Percentiles rank a stretch among this genome's conserved stretches.
Evolutionary conservation across 139 green algal species (phyloP).

Genomic region (Chlamydomonas sp.): DNA sequence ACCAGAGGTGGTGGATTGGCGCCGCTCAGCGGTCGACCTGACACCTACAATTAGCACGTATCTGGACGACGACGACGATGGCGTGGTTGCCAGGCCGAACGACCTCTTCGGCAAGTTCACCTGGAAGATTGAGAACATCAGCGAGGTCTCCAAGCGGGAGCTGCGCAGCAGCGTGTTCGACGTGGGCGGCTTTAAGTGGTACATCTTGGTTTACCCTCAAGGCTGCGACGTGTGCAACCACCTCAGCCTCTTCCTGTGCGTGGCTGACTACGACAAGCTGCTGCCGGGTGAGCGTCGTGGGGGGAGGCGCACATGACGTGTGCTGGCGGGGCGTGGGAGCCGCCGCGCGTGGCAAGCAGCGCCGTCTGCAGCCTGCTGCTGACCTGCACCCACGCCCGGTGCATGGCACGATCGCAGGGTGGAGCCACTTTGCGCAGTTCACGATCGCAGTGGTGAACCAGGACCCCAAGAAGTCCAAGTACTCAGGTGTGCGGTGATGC

Average conservation of each 20-base stretch:
- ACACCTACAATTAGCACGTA: conserved; percentile 52
- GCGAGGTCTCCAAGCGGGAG: conserved; percentile 86
- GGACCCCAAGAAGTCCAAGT: conserved; percentile 96
- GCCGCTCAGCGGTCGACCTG: conserved; percentile 49
- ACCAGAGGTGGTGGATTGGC: conserved; percentile 62
- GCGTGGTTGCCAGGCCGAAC: conserved; percentile 49
- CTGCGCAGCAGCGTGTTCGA: conserved; percentile 85
- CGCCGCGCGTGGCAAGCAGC: background rate
- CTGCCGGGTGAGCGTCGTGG: conserved; percentile 67
- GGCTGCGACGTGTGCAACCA: conserved; percentile 97
- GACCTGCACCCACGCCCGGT: background rate
- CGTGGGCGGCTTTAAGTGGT: conserved; percentile 94
- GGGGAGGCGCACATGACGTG: too few species aligned
- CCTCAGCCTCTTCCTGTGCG: conserved; percentile 94
- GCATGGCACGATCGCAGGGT: conserved; percentile 57
- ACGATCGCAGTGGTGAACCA: conserved; percentile 98
- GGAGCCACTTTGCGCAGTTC: conserved; percentile 97
- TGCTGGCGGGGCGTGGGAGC: background rate
- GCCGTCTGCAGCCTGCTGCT: too few species aligned
- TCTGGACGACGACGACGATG: conserved; percentile 61
- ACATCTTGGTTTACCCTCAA: conserved; percentile 91
- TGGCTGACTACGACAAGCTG: conserved; percentile 98
- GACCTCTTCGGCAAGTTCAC: conserved; percentile 96
- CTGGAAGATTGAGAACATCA: conserved; percentile 94
- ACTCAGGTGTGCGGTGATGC: conserved; percentile 75